phyloP scores from a whole-genome alignment of 2,329 filamentous ascomycete species.

The Verruconis gallopava region DNA sequence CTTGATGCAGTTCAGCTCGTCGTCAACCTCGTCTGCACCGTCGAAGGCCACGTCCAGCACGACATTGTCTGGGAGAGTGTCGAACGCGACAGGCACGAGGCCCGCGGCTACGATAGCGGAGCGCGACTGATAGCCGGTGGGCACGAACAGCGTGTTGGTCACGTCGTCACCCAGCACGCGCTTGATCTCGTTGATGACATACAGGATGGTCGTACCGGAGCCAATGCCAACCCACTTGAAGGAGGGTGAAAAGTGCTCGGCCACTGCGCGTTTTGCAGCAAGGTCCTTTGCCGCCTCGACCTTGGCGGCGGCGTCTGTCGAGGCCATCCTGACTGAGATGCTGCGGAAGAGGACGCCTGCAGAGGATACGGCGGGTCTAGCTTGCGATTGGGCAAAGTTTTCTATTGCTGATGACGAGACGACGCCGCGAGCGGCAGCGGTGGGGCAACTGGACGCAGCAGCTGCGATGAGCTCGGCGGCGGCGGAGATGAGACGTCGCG shows the following conservation, averaged over 20 bases:
- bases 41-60: slow-evolving; percentile 86
- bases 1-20: slow-evolving; percentile 92
- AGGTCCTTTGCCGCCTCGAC: slow-evolving; percentile 10
- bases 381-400: too few species aligned
- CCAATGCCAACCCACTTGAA: slow-evolving; percentile 64
- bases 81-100: slow-evolving; percentile 63
- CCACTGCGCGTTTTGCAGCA: slow-evolving; percentile 10
- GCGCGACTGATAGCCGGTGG: slow-evolving; percentile 83
- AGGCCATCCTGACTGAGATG: too few species aligned
- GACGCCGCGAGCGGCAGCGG: too few species aligned
- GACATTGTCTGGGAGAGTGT: slow-evolving; percentile 51
- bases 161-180: slow-evolving; percentile 35
- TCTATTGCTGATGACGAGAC: too few species aligned
- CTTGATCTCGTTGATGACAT: slow-evolving; percentile 70
- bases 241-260: slow-evolving; percentile 52
- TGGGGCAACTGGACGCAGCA: too few species aligned
- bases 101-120: slow-evolving; percentile 72
- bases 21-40: slow-evolving; percentile 92
- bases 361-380: too few species aligned
- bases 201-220: slow-evolving; percentile 69
- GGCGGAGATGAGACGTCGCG: too few species aligned
- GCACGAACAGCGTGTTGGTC: slow-evolving; percentile 48
- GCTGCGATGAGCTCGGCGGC: too few species aligned
- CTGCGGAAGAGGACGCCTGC: too few species aligned
- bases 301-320: slow-evolving; percentile 1